Evolutionary conservation across 768 basidiomycete genomes (phyloP), one percentile per base, ranked within the genome.

Genomic region (Termitomyces sp.): DNA sequence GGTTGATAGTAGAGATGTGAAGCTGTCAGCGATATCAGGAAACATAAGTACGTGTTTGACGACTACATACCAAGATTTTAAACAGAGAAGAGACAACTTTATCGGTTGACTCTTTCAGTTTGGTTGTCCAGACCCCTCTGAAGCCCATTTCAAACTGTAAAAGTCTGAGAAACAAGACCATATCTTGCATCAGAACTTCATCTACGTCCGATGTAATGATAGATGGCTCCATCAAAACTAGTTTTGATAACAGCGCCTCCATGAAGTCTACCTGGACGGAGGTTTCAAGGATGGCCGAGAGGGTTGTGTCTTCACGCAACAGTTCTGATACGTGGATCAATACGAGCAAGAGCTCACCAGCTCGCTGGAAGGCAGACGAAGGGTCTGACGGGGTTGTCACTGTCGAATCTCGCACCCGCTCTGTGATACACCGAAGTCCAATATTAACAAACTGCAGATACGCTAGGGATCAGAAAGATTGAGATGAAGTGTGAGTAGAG

Each of bases 91-190:
- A 63, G 11, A 75, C 74, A 28, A 91, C 61, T 18, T 70, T 69
- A 20, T 75, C 76, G 38, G 82, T 77, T 20, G 77, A 67, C 38
- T 81, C 81, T 64, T 79, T 86, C 44, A 79, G 76, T 53, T 73
- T 77, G 3, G 76, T 62, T 3, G 83, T 84, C 87, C 89, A 91
- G 5, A 71, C 69, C 9, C 78, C 80, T 18, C 79, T 80, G 67
- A 91, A 88, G 24, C 88, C 85, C 8, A 92, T 76, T 68, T 85
- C 80, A 62, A 92, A 92, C 66, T 93, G 91, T 24, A 92, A 66
- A 16, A 92, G 73, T 2, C 91, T 85, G 2, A 84, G 81, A 33
- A 91, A 71, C 38, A 91, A 79, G 22, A 89, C 76, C 33, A 84
- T 72, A 13, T 76, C 74, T 48, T 82, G 76, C 0, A 79, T 76